phyloP scores from a whole-genome alignment of 192 early-diverging fungal species.

The Geosiphon pyriformis region DNA sequence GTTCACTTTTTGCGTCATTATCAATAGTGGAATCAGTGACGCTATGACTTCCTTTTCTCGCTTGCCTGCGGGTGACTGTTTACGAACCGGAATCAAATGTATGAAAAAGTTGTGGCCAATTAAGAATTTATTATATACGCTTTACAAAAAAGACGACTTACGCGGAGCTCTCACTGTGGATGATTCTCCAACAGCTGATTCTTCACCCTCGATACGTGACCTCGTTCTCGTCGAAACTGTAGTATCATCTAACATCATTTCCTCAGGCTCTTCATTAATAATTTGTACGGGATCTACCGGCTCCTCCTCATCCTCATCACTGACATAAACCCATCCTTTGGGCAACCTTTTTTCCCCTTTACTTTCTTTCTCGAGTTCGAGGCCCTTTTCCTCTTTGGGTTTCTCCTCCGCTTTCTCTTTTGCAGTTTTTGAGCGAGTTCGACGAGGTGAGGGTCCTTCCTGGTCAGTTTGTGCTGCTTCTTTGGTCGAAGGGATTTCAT shows the following conservation, averaged over 20 bases:
- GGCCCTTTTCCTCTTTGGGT: conserved; percentile 31
- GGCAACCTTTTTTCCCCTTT: conserved; percentile 34
- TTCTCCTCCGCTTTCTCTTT: conserved; percentile 24
- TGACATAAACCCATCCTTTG: conserved; percentile 44
- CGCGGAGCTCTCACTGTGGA: neutral
- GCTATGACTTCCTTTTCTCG: too few relatives aligned
- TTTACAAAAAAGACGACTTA: neutral
- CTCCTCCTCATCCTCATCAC: conserved; percentile 36
- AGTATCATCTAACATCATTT: neutral
- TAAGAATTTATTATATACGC: neutral
- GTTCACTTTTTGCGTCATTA: neutral
- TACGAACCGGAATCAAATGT: neutral
- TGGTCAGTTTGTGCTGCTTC: conserved; percentile 19
- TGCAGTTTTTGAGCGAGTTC: conserved; percentile 25
- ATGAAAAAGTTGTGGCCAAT: neutral
- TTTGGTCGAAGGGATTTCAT: conserved; percentile 27
- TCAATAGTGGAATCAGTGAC: too few relatives aligned
- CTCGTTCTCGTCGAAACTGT: conserved; percentile 3
- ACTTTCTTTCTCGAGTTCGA: conserved; percentile 29
- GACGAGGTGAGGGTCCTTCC: neutral
- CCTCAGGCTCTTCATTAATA: too few relatives aligned
- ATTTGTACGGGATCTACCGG: neutral
- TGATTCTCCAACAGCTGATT: neutral
- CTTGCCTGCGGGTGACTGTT: too few relatives aligned
- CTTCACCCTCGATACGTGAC: conserved; percentile 1